phyloP scores from a whole-genome alignment of 441 rosid species.

The Bocquillonia castaneifolia region DNA sequence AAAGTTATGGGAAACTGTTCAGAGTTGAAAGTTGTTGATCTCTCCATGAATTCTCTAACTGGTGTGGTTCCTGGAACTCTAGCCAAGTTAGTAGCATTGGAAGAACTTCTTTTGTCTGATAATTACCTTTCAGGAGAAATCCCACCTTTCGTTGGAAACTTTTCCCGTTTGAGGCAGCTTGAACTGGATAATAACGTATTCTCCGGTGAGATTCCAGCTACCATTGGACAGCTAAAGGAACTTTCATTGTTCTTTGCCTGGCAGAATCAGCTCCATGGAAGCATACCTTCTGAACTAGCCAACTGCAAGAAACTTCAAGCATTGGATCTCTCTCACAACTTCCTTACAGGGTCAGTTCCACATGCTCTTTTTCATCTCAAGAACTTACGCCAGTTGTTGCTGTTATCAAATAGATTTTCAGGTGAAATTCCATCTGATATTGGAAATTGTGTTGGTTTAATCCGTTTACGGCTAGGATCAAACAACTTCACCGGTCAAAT shows the following conservation, averaged over 20 bases:
- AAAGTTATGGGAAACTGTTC: conserved; percentile 45
- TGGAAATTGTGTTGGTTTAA: conserved; percentile 52
- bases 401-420: conserved; percentile 56
- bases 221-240: conserved; percentile 50
- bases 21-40: conserved; percentile 44
- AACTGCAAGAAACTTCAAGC: conserved; percentile 56
- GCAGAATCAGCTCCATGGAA: conserved; percentile 59
- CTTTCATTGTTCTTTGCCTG: conserved; percentile 63
- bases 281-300: conserved; percentile 53
- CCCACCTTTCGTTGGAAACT: conserved; percentile 41
- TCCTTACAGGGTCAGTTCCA: conserved; percentile 57
- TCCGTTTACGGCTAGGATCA: conserved; percentile 56
- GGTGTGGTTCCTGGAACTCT: conserved; percentile 49
- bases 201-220: conserved; percentile 47
- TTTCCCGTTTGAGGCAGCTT: conserved; percentile 50
- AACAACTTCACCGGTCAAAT: conserved; percentile 49
- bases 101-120: conserved; percentile 57
- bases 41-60: conserved; percentile 51
- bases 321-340: conserved; percentile 63
- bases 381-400: conserved; percentile 50
- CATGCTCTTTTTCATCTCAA: conserved; percentile 51
- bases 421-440: conserved; percentile 55
- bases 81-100: conserved; percentile 37
- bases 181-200: conserved; percentile 61
- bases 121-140: conserved; percentile 54